A percentile compares a stretch with the other conserved stretches of the same genome.
phyloP scores from a whole-genome alignment of 257 asterid genomes.

The Handroanthus guayacan region DNA sequence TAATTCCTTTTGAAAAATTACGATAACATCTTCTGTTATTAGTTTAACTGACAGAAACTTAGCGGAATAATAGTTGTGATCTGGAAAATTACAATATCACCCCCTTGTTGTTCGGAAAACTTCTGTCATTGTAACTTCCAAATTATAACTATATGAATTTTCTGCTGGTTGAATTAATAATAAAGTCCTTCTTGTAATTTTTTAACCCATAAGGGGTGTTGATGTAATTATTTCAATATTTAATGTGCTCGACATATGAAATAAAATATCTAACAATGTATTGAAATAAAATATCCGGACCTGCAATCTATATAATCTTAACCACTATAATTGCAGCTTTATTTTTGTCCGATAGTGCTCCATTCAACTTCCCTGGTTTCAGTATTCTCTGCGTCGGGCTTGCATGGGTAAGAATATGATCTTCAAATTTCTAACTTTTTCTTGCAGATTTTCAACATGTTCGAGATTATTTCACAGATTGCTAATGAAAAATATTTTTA shows the following conservation, averaged over 20 bases:
- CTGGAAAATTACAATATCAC: no score
- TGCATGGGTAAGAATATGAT: constrained; percentile 62
- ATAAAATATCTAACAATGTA: background rate
- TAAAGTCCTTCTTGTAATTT: no score
- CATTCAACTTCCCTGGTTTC: constrained; percentile 88
- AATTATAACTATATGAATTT: no score
- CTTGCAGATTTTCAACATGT: background rate
- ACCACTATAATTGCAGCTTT: constrained; percentile 50
- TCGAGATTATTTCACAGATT: background rate
- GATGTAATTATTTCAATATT: no score
- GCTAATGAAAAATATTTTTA: background rate
- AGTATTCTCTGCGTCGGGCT: constrained; percentile 79
- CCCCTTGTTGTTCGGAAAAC: background rate
- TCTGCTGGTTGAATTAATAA: no score
- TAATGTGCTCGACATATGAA: no score
- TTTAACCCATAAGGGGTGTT: no score
- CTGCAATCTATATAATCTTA: background rate
- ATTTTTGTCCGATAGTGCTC: constrained; percentile 74
- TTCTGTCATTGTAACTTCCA: background rate
- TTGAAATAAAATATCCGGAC: constrained; percentile 3
- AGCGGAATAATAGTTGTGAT: no score
- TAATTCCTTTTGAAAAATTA: no score
- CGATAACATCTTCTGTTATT: no score
- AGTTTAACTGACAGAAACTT: no score
- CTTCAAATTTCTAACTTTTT: background rate